A percentile compares a stretch with the other conserved stretches of the same genome.
These are phyloP conservation scores for Speleostelium caveatum DNA, from an alignment of 78 protist genomes.

Conservation along the genomic window DNA sequence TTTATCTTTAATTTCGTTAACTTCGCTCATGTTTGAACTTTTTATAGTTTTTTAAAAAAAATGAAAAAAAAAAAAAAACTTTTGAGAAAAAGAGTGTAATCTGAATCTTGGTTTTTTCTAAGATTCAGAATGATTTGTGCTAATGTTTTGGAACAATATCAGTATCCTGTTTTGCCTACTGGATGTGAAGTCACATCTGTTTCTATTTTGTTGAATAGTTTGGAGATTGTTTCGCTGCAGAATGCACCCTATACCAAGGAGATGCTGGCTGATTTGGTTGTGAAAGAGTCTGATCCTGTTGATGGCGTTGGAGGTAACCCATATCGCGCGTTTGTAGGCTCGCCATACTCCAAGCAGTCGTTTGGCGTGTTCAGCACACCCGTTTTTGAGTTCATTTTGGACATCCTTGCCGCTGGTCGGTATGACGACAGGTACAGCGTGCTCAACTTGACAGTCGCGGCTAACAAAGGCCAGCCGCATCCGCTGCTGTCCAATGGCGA, in stretches of 20 bases:
- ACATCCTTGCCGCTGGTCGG: too few species aligned
- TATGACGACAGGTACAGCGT: too few species aligned
- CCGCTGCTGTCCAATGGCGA: not conserved
- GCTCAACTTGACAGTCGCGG: not conserved
- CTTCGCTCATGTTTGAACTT: too few species aligned
- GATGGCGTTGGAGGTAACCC: constrained; percentile 45
- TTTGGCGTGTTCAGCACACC: constrained; percentile 68
- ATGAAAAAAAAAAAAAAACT: too few species aligned
- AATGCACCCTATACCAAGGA: constrained; percentile 4
- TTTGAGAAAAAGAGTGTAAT: too few species aligned
- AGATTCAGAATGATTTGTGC: too few species aligned
- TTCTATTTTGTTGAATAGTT: constrained; percentile 22
- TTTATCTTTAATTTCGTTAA: too few species aligned
- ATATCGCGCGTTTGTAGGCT: constrained; percentile 48
- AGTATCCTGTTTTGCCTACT: constrained; percentile 59
- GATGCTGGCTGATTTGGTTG: constrained; percentile 1
- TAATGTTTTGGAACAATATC: constrained; percentile 45
- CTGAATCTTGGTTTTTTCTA: too few species aligned
- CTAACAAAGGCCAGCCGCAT: not conserved
- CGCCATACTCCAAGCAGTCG: constrained; percentile 25
- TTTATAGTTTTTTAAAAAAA: too few species aligned
- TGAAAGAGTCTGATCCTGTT: constrained; percentile 46
- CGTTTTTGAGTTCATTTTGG: too few species aligned
- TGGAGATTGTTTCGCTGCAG: not conserved
- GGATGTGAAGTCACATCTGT: constrained; percentile 73